Evolutionary conservation across 2,329 filamentous ascomycete species (phyloP), one percentile per base, ranked within the genome.

Genomic region (Pseudonectria buxi): DNA sequence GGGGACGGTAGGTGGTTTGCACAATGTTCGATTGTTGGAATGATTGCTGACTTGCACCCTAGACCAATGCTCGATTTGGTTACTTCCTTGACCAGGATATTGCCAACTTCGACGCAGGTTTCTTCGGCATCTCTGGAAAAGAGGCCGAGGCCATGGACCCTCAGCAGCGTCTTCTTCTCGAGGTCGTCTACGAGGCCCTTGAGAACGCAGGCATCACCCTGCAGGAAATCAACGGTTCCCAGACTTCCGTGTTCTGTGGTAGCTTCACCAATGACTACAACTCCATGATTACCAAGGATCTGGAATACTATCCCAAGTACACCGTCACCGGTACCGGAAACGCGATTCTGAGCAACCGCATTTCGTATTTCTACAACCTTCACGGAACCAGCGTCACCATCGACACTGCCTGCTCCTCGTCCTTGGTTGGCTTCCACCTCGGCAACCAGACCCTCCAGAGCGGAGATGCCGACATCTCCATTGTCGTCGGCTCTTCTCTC

Each of bases 251-350:
- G 3, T 61, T 54, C 40, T 44, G 51, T 5, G 57, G 59, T 7
- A 46, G 44, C n/a, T 57, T 56, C 14, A 50, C 49, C 14, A 46
- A 51, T 31, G 54, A 56, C 32, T 56, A 51, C 36, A 39, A 45
- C 14, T 36, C 44, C 18, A 50, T 50, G 40, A 37, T 44, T 24
- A 44, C 36, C 24, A 44, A 40, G 24, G 58, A 61, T 34, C 38
- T 52, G 22, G 56, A 59, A 13, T 47, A 45, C 12, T 55, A 57
- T 32, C 59, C 57, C 10, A 53, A 56, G 49, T 59, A 64, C 43
- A 52, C 56, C 18, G 48, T 55, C 18, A 59, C 53, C 3, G 56
- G 43, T 0, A 40, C 29, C 14, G 27, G 27, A 1, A 11, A 29
- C 3, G 43, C 12, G 15, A 45, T 59, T 6, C 31, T 50, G 6